Evolutionary conservation across 164 flowering plant genomes (phyloP), one percentile per base, ranked within the genome.

Genomic region (Tetrastigma voinierianum): DNA sequence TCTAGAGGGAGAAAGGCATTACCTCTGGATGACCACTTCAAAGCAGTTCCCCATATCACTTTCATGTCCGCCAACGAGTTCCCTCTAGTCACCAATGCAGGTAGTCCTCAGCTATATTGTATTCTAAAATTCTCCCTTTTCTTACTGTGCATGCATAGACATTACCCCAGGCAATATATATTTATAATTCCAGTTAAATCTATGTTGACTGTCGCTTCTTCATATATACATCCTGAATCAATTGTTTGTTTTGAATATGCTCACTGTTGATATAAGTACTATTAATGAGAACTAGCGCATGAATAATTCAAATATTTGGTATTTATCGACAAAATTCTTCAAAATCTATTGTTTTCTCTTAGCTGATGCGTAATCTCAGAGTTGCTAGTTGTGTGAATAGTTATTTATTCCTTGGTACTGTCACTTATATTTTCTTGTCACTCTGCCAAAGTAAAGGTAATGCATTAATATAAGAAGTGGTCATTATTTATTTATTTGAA

Each of bases 51-150:
- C 66, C 46, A 21, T 62, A 18, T 55, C 57, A 68, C 46, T 66
- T 69, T 59, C 64, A 45, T 24, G 24, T 51, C 16, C 43, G 59
- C 65, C 51, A 61, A 65, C 77, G 73, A 25, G 75, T 76, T 64
- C 56, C 67, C 57, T 64, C 53, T 59, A 77, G 46, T n/a, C 67
- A 57, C 61, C 69, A 57, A 65, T 61, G 57, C 75, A 83, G 89
- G 87, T 85, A 72, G 40, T 32, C 23, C 70, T 51, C 52, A 44
- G 15, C 49, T 14, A 19, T 32, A 2, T 2, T 17, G 44, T 49
- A 8, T 7, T 55, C 61, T 3, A 15, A 49, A 17, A 16, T 16
- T 19, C 51, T 46, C 21, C n/a, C 25, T 12, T 60, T 16, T 18
- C 14, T 19, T 60, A 18, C 2, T 46, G 20, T 18, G 18, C 46